Base-by-base conservation (phyloP, 495 filamentous ascomycete genomes). In the Hyaloscypha hepaticicola region DNA sequence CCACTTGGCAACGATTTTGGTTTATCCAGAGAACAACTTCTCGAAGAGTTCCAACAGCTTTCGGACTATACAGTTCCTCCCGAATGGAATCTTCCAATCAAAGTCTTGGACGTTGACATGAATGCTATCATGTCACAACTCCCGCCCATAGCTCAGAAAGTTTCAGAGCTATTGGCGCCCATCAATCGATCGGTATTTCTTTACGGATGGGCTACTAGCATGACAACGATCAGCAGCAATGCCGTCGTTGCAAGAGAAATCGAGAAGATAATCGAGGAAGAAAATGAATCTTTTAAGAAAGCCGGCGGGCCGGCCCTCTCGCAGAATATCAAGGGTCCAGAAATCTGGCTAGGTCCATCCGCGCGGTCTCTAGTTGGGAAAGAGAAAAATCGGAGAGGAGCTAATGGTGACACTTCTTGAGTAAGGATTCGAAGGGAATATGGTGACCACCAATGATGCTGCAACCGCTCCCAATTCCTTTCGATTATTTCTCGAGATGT, bases 151-250 rank as follows among this genome's bases (percentile, higher is more conserved):
- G 69, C 69, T 14, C 41, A 55, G 14, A 61, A 64, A 58, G 77
- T 85, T 24, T 74, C 71, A 0, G 66, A 80, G 14, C 72, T 77
- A 14, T 72, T 90, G 55, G 82, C 81, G 6, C 76, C 81, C 52
- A 86, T 90, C 65, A 92, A 90, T 67, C 70, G 77, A 53, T 86
- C 84, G 31, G 87, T 91, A 9, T 90, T 91, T 72, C 74, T 90
- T 58, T 88, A 86, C 72, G 89, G 88, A 21, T 92, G 89, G 89
- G 76, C 75, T 24, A 75, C 76, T 1, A 78, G 78, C 1, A 61
- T 79, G 29, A 87, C 84, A 52, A 92, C 89, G 5, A 78, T 92
- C 57, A 88, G 85, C n/a, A 85, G 83, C 53, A 91, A 92, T 72
- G 79, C 85, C 11, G 80, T 80, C 0, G 84, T 87, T 19, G 82